These are phyloP conservation scores for Neophaeococcomyces mojaviensis DNA, from an alignment of 2,329 filamentous ascomycete species.

Conservation along the genomic window DNA sequence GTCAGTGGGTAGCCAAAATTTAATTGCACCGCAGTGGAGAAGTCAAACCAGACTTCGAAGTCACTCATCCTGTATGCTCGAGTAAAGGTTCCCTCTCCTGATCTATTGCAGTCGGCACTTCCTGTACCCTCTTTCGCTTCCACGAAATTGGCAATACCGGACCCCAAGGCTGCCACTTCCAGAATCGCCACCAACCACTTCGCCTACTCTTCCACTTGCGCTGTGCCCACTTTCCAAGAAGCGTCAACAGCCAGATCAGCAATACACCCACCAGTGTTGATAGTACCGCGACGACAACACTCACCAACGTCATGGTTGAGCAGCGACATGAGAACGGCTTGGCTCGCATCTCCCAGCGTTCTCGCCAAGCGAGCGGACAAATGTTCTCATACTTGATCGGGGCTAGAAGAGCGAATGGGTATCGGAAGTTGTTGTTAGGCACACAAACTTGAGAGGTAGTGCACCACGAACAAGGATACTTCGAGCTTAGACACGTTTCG, in stretches of 20 bases:
- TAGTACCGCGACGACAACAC: slow-evolving; percentile 27
- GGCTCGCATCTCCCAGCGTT: slow-evolving; percentile 37
- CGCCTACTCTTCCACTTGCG: slow-evolving; percentile 15
- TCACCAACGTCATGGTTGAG: slow-evolving; percentile 34
- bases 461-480: slow-evolving; percentile 21
- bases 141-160: no score
- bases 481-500: slow-evolving; percentile 6
- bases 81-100: no score
- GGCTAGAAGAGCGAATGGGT: slow-evolving; percentile 31
- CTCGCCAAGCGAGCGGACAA: slow-evolving; percentile 33
- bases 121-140: no score
- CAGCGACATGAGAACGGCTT: slow-evolving; percentile 34
- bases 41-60: no score
- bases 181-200: slow-evolving; percentile 22
- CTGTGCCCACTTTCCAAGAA: slow-evolving; percentile 46
- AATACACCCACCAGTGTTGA: slow-evolving; percentile 48
- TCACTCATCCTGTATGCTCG: no score
- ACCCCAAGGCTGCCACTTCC: slow-evolving; percentile 19
- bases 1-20: no score
- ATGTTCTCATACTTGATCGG: slow-evolving; percentile 30
- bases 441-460: slow-evolving; percentile 33
- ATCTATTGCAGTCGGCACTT: no score
- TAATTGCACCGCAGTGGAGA: no score
- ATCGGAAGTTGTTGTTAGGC: slow-evolving; percentile 26
- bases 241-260: slow-evolving; percentile 70